These are phyloP conservation scores for Chytridium lagenaria DNA, from an alignment of 371 early-diverging fungal genomes.

Conservation along the genomic window DNA sequence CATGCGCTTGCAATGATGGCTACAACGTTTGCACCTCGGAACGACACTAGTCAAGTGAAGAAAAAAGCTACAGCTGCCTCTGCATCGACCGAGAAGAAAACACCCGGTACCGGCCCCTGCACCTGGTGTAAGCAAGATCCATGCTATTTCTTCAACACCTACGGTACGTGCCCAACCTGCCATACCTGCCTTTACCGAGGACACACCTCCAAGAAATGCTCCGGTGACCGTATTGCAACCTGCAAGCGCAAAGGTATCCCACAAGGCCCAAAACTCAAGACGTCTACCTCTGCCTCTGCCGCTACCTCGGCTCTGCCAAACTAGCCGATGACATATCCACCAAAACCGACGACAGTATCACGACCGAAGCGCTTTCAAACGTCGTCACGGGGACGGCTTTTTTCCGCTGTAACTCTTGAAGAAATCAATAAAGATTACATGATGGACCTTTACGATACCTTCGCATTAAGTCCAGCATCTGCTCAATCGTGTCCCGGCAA, in stretches of 20 bases:
- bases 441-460: neutral
- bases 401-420: neutral
- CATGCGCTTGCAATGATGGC: neutral
- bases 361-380: neutral
- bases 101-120: neutral
- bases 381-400: neutral
- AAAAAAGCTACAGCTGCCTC: neutral
- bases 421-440: neutral
- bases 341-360: neutral
- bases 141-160: neutral
- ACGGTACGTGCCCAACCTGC: neutral
- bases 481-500: too few relatives aligned
- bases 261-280: neutral
- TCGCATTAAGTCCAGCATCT: too few relatives aligned
- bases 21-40: neutral
- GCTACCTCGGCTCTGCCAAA: neutral
- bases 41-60: neutral
- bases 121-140: neutral
- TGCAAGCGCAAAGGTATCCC: neutral
- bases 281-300: neutral
- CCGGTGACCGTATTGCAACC: neutral
- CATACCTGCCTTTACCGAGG: neutral
- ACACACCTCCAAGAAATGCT: neutral
- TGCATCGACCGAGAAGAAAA: too few relatives aligned
- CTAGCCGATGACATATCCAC: too few relatives aligned